Conservation (phyloP, 192 early-diverging fungal genomes). For the Coemansia sp. region DNA sequence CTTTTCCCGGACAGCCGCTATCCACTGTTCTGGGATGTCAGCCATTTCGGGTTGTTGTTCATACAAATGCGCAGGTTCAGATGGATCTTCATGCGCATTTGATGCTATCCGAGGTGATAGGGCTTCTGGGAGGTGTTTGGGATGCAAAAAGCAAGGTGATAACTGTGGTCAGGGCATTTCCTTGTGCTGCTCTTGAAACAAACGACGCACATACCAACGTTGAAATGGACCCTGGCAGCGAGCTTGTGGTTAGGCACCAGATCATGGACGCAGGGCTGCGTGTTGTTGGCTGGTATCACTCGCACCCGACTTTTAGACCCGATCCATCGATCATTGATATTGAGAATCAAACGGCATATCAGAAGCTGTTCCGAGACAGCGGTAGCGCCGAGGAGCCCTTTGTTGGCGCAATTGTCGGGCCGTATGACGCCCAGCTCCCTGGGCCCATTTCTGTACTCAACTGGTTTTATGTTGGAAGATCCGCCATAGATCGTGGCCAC, state of each 20-base stretch:
- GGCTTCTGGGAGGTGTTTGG: constrained; percentile 84
- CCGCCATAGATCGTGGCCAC: constrained; percentile 59
- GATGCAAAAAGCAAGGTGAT: constrained; percentile 55
- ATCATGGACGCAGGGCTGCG: constrained; percentile 71
- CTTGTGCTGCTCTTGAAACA: constrained; percentile 73
- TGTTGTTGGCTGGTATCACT: constrained; percentile 95
- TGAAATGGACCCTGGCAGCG: constrained; percentile 84
- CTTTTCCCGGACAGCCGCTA: constrained; percentile 69
- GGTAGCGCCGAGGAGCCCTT: constrained; percentile 65
- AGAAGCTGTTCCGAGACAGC: constrained; percentile 71
- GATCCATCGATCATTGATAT: constrained; percentile 88
- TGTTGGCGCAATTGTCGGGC: constrained; percentile 89
- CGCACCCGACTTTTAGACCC: constrained; percentile 85
- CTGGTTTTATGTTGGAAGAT: constrained; percentile 79
- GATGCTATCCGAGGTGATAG: constrained; percentile 85
- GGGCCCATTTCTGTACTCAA: constrained; percentile 77
- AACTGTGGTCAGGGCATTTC: constrained; percentile 66
- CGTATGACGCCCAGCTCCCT: constrained; percentile 79
- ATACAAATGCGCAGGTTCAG: constrained; percentile 72
- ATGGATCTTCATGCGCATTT: constrained; percentile 96
- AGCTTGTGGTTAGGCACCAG: constrained; percentile 70
- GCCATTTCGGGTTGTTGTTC: constrained; percentile 74
- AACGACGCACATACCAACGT: constrained; percentile 78
- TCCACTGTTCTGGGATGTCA: constrained; percentile 67
- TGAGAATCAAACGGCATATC: constrained; percentile 86